Conservation (phyloP, 2,329 filamentous ascomycete species). For the Ceratocystis variospora region DNA sequence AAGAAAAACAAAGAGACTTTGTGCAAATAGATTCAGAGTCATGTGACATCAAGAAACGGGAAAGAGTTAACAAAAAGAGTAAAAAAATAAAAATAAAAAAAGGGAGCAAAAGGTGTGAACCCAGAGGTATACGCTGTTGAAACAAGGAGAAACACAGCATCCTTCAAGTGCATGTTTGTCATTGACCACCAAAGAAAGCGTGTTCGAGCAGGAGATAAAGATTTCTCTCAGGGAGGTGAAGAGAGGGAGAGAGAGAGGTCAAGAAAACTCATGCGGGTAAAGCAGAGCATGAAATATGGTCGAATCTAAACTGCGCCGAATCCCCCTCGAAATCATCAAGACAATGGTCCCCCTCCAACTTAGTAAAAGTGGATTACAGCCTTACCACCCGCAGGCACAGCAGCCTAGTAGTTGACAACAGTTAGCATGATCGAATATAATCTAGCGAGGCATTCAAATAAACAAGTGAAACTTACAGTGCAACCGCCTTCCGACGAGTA, state of each 20-base stretch:
- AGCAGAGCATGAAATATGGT: neutral
- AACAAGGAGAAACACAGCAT: neutral
- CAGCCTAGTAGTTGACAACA: conserved; percentile 28
- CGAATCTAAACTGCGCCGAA: neutral
- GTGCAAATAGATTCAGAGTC: conserved; percentile 13
- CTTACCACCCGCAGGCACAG: conserved; percentile 29
- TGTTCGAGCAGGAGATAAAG: neutral
- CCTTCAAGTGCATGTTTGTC: neutral
- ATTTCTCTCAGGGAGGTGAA: neutral
- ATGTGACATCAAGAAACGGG: conserved; percentile 6
- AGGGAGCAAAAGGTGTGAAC: conserved; percentile 2
- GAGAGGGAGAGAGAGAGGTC: neutral
- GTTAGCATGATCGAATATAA: conserved; percentile 2
- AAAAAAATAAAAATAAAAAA: conserved; percentile 5
- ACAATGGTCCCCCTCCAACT: neutral
- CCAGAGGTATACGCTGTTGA: neutral
- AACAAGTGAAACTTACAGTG: conserved; percentile 52
- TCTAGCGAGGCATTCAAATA: neutral
- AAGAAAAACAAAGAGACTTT: conserved; percentile 10
- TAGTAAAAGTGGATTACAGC: conserved; percentile 34
- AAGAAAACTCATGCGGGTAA: neutral
- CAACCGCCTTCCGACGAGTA: conserved; percentile 52
- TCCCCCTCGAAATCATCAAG: neutral
- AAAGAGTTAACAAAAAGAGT: neutral
- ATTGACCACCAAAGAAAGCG: neutral